Conservation (phyloP, 2,329 filamentous ascomycete genomes). For the Aureobasidium lini region DNA sequence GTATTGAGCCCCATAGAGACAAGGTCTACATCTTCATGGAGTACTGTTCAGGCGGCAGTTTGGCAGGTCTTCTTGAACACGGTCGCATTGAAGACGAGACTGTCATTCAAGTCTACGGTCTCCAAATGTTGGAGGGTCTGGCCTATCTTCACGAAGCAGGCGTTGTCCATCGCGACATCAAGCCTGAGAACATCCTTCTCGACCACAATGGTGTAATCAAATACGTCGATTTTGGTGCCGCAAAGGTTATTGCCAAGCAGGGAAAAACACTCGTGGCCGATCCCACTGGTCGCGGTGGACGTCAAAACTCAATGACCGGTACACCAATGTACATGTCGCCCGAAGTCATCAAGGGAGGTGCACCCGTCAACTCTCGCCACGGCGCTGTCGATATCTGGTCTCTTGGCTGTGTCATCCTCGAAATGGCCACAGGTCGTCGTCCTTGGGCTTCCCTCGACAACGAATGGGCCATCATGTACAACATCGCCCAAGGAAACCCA, state of each 20-base stretch:
- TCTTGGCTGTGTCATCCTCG: slow-evolving; percentile 88
- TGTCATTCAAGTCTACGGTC: slow-evolving; percentile 91
- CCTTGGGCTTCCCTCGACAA: slow-evolving; percentile 97
- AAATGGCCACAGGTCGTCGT: slow-evolving; percentile 91
- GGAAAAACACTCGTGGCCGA: slow-evolving; percentile 71
- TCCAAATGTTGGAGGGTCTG: slow-evolving; percentile 89
- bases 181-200: slow-evolving; percentile 92
- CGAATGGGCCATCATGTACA: slow-evolving; percentile 99
- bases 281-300: slow-evolving; percentile 27
- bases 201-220: slow-evolving; percentile 98
- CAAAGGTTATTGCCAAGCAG: slow-evolving; percentile 91
- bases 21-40: slow-evolving; percentile 99
- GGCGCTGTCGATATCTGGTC: slow-evolving; percentile 95
- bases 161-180: slow-evolving; percentile 95
- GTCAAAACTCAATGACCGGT: slow-evolving; percentile 87
- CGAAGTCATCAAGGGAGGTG: slow-evolving; percentile 92
- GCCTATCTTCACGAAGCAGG: slow-evolving; percentile 86
- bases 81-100: slow-evolving; percentile 97
- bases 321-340: slow-evolving; percentile 99
- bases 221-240: slow-evolving; percentile 96
- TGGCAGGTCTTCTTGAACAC: slow-evolving; percentile 84
- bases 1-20: slow-evolving; percentile 95
- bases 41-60: slow-evolving; percentile 90
- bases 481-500: slow-evolving; percentile 93
- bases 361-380: slow-evolving; percentile 61